A percentile compares a stretch with the other conserved stretches of the same genome.
phyloP scores from a whole-genome alignment of 2,329 filamentous ascomycete genomes.

The Aspergillus carbonarius region DNA sequence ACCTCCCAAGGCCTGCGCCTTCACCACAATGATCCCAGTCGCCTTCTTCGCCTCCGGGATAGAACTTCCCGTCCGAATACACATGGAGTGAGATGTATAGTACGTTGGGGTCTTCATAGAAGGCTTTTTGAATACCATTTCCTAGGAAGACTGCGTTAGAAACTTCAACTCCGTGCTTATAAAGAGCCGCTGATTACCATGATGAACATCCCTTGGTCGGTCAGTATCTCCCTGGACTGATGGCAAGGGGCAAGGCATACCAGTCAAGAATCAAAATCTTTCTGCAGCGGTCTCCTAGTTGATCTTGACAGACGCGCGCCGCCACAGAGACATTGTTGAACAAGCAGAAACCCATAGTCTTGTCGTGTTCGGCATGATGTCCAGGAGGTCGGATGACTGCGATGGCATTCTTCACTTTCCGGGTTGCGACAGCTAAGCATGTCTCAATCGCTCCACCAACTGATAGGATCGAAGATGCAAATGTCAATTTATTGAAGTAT shows the following conservation, averaged over 20 bases:
- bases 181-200: slow-evolving; percentile 44
- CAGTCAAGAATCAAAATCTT: slow-evolving; percentile 94
- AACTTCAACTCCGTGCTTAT: not conserved
- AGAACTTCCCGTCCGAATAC: slow-evolving; percentile 79
- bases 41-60: slow-evolving; percentile 65
- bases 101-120: slow-evolving; percentile 91
- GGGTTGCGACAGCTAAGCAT: slow-evolving; percentile 81
- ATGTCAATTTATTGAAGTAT: slow-evolving; percentile 81
- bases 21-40: slow-evolving; percentile 60
- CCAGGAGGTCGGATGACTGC: slow-evolving; percentile 93
- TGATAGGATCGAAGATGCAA: slow-evolving; percentile 76
- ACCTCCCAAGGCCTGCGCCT: slow-evolving; percentile 58
- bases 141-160: slow-evolving; percentile 49
- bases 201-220: slow-evolving; percentile 61
- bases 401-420: slow-evolving; percentile 88
- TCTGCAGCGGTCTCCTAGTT: slow-evolving; percentile 76
- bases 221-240: slow-evolving; percentile 18
- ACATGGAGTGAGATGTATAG: slow-evolving; percentile 95
- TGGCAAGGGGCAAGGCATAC: slow-evolving; percentile 55
- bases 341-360: slow-evolving; percentile 90
- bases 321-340: slow-evolving; percentile 98
- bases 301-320: slow-evolving; percentile 78
- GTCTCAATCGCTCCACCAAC: slow-evolving; percentile 94
- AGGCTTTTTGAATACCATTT: slow-evolving; percentile 94
- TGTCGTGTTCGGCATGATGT: slow-evolving; percentile 85